Evolutionary conservation across 140 eudicot genomes (phyloP).

Genomic region (Stevia rebaudiana): DNA sequence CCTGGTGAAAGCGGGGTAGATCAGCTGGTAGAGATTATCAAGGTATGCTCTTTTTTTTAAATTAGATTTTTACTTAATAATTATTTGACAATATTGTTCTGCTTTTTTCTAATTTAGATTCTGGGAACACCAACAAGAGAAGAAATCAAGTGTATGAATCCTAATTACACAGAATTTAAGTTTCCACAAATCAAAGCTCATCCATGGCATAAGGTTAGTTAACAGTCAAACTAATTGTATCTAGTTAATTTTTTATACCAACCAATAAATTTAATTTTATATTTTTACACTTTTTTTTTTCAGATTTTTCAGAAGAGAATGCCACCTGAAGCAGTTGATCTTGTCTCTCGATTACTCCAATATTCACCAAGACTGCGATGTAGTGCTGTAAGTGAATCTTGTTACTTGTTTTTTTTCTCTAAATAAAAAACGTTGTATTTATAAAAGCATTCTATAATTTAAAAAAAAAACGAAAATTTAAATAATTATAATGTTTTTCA

Average conservation of each 20-base stretch:
- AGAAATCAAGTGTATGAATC: constrained; percentile 98
- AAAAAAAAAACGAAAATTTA: no score
- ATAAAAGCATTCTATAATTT: no score
- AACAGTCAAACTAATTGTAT: no score
- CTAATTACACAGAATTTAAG: constrained; percentile 92
- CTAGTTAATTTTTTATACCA: background rate
- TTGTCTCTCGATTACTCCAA: constrained; percentile 91
- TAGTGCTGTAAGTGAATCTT: constrained; percentile 52
- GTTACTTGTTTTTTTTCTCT: background rate
- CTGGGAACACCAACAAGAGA: constrained; percentile 99
- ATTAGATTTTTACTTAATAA: background rate
- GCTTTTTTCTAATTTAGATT: constrained; percentile 40
- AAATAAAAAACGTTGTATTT: no score
- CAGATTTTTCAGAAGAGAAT: constrained; percentile 71
- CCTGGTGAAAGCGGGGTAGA: constrained; percentile 99
- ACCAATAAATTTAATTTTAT: no score
- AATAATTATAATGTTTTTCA: constrained; percentile 24
- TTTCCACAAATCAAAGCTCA: constrained; percentile 98
- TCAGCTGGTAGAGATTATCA: constrained; percentile 95
- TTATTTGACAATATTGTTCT: background rate
- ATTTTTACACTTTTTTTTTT: constrained; percentile 12
- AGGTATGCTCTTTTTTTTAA: constrained; percentile 38
- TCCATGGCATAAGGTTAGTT: constrained; percentile 91
- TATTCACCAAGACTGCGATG: constrained; percentile 92
- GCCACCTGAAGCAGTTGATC: constrained; percentile 99